Conservation (phyloP, 129 eudicot species). For the Flaveria robusta region DNA sequence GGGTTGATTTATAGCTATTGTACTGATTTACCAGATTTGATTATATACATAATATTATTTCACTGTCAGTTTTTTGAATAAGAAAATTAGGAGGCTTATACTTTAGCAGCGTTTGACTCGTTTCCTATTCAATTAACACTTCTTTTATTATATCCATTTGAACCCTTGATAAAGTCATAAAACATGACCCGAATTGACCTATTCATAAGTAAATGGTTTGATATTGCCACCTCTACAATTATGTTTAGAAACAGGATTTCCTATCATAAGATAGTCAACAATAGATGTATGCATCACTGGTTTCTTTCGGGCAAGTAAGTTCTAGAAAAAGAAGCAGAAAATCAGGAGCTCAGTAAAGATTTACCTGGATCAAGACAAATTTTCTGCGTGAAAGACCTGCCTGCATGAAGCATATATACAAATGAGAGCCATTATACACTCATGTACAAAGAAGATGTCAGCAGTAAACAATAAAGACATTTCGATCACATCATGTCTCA, state of each 20-base stretch:
- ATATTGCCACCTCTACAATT: not conserved
- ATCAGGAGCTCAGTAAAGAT: constrained; percentile 28
- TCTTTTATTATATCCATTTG: not conserved
- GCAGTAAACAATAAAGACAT: constrained; percentile 1
- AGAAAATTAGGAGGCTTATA: not conserved
- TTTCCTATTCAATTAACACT: not conserved
- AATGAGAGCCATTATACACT: constrained; percentile 1
- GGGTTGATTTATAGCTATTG: not conserved
- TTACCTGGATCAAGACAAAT: constrained; percentile 92
- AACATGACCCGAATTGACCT: not conserved
- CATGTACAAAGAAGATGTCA: constrained; percentile 4
- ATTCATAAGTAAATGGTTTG: not conserved
- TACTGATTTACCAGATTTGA: not conserved
- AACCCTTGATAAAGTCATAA: not conserved
- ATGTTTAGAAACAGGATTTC: not conserved
- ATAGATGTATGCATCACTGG: not conserved
- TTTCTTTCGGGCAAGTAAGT: not conserved
- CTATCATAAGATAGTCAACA: not conserved
- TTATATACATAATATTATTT: not conserved
- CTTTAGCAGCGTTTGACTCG: not conserved
- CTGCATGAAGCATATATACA: constrained; percentile 52
- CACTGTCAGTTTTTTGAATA: not conserved
- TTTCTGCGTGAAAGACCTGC: constrained; percentile 91
- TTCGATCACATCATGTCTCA: constrained; percentile 12
- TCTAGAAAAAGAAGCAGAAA: not conserved